Base-by-base conservation (phyloP, 139 green algal species). In the Haematococcus lacustris region DNA sequence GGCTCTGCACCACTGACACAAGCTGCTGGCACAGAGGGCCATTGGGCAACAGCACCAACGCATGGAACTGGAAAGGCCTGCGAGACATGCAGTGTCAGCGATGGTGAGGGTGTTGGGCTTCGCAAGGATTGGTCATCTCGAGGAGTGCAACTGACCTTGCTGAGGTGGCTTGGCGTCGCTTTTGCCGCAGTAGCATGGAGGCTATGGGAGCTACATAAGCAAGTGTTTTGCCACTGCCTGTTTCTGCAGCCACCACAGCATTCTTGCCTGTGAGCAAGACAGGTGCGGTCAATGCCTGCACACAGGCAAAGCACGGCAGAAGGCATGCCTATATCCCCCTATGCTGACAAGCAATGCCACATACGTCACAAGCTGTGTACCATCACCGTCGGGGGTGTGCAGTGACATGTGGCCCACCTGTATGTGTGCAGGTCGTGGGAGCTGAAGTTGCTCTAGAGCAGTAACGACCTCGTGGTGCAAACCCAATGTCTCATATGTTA, bases 181-280 rank as follows among this genome's bases (percentile, higher is more conserved):
- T 66, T 51, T 63, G 59, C 75, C 75, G 59, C 28, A 92, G 63
- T 59, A 91, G 68, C 37, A 74, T 66, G n/a, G 76, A 65, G 0
- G 91, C 75, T 1, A 98, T 69, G 5, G 94, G 94, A 0, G 77
- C 82, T 9, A 98, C 75, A 85, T 98, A 98, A 1, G 91, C 84
- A 1, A 97, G 80, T 3, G 94, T 98, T 75, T 98, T 98, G 74
- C 95, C 95, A 70, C 92, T 98, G 68, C 95, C 94, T 3, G 94
- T 98, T 74, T 98, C 94, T 4, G 94, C 89, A 1, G 94, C 91
- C 17, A 98, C 73, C 6, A 98, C 93, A 0, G 90, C 80, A 72
- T 93, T 86, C 34, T 71, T 51, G 37, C 89, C 87, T 0, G 51
- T 43, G 3, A 91, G 38, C 62, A 97, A 63, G 4, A 77, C 75